Evolutionary conservation across 371 early-diverging fungal genomes (phyloP), one percentile per base, ranked within the genome.

Genomic region (Enteropsectra breve): DNA sequence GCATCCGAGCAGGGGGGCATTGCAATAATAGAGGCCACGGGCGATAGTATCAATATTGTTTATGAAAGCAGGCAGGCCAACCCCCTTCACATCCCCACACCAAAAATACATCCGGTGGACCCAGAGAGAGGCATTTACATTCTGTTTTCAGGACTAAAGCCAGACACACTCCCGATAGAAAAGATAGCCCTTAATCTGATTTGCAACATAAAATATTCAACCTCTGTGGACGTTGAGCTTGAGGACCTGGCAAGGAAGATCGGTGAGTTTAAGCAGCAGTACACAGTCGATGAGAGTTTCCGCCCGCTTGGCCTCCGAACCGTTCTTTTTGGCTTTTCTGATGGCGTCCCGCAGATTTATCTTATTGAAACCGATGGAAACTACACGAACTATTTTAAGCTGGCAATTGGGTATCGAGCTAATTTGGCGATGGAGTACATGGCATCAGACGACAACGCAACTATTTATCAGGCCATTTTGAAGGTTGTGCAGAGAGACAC

Each of bases 301-400:
- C 87, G 99, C 76, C 99, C 99, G 28, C 94, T 97, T 81, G 99
- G 99, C 72, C 89, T 96, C 60, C 90, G 92, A 54, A 90, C 92
- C 47, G 83, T 99, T 47, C 83, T 97, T 70, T 87, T 94, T 72
- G 95, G 96, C n/a, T 79, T 83, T 46, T 82, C 84, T 53, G 85
- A 87, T 66, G 85, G 86, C 76, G 83, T 82, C 18, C 93, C 97
- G 33, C 86, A 86, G 75, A 85, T 95, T 65, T 95, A 89, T 83
- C 89, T 93, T 81, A 92, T 97, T 21, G 97, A 97, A 70, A 96
- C 99, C 13, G 91, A 95, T 49, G 99, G 99, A 57, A 94, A 94
- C 72, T 94, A 90, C 80, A 87, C 92, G 57, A 90, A 90, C 70
- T 97, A 96, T 91, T 90, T 89, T 83, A 85, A 83, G 74, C 78